A percentile compares a stretch with the other conserved stretches of the same genome.
Evolutionary conservation across 1,284 basidiomycete genomes (phyloP).

Genomic region (Cystobasidium slooffiae): DNA sequence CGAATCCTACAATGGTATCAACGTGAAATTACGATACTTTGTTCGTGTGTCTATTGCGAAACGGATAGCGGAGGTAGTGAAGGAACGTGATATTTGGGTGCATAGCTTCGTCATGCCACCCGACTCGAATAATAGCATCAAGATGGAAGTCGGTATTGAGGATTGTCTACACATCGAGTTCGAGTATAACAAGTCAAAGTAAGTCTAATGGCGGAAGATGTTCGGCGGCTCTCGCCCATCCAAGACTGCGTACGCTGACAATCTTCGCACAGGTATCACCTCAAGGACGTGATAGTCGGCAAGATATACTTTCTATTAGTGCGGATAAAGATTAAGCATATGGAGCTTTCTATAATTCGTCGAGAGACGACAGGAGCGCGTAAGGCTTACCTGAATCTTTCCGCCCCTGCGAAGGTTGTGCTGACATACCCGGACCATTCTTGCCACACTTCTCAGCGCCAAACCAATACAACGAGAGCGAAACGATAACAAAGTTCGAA

Average conservation of each 20-base stretch:
- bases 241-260: background rate
- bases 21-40: constrained; percentile 91
- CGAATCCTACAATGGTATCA: constrained; percentile 96
- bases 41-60: constrained; percentile 88
- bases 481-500: constrained; percentile 99
- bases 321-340: constrained; percentile 99
- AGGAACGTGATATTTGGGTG: constrained; percentile 95
- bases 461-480: constrained; percentile 98
- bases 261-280: constrained; percentile 74
- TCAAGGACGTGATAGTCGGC: constrained; percentile 98
- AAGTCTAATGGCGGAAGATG: constrained; percentile 54
- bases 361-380: constrained; percentile 94
- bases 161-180: constrained; percentile 99
- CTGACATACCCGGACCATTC: background rate
- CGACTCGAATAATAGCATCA: constrained; percentile 95
- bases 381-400: background rate
- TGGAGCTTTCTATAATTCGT: constrained; percentile 97
- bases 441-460: constrained; percentile 61
- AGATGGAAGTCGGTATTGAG: constrained; percentile 99
- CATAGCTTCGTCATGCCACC: constrained; percentile 98
- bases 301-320: constrained; percentile 99
- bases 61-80: constrained; percentile 86
- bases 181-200: constrained; percentile 99
- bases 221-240: background rate
- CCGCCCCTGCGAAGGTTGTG: too few relatives aligned